A percentile compares a stretch with the other conserved stretches of the same genome.
Evolutionary conservation across 164 flowering plant genomes (phyloP).

Genomic region (Chloranthus sessilifolius): DNA sequence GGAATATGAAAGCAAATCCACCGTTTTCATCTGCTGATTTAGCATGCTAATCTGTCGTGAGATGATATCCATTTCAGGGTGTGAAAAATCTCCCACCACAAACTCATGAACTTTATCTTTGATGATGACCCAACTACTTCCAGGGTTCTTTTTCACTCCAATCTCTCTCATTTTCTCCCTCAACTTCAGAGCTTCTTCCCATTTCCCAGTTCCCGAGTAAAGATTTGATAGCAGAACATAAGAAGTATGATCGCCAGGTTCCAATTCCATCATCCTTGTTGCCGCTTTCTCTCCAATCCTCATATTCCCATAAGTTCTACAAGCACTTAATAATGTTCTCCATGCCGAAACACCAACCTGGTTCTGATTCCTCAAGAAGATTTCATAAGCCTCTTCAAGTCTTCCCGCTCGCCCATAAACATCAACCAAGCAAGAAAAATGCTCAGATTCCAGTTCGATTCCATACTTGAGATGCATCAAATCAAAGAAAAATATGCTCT

Average conservation of each 20-base stretch:
- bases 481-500: conserved; percentile 16
- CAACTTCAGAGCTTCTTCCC: conserved; percentile 22
- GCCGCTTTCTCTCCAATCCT: conserved; percentile 22
- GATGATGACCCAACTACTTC: conserved; percentile 24
- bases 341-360: conserved; percentile 17
- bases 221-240: conserved; percentile 23
- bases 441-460: conserved; percentile 14
- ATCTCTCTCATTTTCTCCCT: conserved; percentile 17
- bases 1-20: not conserved
- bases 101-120: conserved; percentile 19
- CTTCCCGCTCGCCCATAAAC: conserved; percentile 21
- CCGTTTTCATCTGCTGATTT: conserved; percentile 11
- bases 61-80: conserved; percentile 11
- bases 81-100: conserved; percentile 15
- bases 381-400: conserved; percentile 17
- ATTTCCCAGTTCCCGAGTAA: conserved; percentile 16
- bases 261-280: conserved; percentile 20
- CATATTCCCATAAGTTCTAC: conserved; percentile 16
- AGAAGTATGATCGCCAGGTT: conserved; percentile 20
- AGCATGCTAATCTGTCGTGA: conserved; percentile 7
- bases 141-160: conserved; percentile 23
- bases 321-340: conserved; percentile 22
- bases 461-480: conserved; percentile 14
- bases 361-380: conserved; percentile 1
- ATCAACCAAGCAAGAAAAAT: conserved; percentile 24